Base-by-base conservation (phyloP, 768 basidiomycete genomes). In the Suillus plorans region DNA sequence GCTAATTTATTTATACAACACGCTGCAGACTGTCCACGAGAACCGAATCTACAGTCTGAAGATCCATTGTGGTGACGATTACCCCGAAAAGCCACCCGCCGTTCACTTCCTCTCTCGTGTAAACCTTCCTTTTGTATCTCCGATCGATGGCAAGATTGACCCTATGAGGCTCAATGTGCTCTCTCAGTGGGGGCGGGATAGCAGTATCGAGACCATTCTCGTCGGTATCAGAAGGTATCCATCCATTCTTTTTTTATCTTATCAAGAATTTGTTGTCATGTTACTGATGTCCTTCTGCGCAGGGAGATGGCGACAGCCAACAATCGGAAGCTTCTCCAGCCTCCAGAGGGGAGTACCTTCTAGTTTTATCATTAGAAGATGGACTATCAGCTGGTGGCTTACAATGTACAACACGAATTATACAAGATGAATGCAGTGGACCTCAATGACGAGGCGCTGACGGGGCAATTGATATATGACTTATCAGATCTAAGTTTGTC, bases 31-130 rank as follows among this genome's bases (percentile, higher is more conserved):
- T 28, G 94, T 97, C 5, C 95, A 98, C 78, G 97, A 99, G 85
- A 99, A 99, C 80, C 87, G 97, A 62, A 99, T 99, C 80, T 99
- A 98, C 86, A 90, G 89, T 60, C 86, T 99, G 72, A 92, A 90
- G 80, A 96, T 99, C 74, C 81, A 82, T 72, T 99, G 97, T 71
- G 92, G 87, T 59, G 80, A 85, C 2, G 63, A 72, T 4, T 95
- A 95, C 76, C 92, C 93, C 36, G 93, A 97, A 57, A 63, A 64
- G 0, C 92, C 91, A 5, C 97, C 97, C 18, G 77, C 81, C 20
- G 86, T 99, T 63, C 88, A 91, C 67, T 99, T 99, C 79, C 71
- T 91, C 67, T 96, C 92, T 44, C 85, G 88, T 64, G 94, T 99
- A 66, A 97, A 98, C 76, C 84, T 99, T 20, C 97, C 97, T 2